These are phyloP conservation scores for Tritrichomonas musculus DNA, from an alignment of 208 protist species.

Conservation along the genomic window DNA sequence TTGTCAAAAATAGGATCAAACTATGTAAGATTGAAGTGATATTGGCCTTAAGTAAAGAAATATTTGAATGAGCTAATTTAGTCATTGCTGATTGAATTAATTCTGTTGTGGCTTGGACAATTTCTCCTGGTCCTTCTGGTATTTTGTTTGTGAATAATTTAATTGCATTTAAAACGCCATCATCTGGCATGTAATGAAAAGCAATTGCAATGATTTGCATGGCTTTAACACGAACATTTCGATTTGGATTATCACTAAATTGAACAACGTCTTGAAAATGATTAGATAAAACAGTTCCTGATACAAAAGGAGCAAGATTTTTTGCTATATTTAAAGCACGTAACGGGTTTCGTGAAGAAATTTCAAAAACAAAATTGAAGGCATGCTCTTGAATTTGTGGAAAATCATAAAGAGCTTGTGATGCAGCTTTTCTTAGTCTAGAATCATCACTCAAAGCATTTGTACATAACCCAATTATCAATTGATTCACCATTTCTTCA, in stretches of 20 bases:
- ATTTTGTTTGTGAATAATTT: background rate
- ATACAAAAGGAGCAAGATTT: background rate
- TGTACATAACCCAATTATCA: background rate
- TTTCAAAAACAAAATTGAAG: background rate
- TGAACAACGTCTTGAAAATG: background rate
- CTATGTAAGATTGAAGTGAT: background rate
- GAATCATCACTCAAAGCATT: background rate
- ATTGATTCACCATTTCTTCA: background rate
- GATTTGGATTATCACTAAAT: background rate
- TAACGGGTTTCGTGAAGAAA: background rate
- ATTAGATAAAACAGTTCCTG: background rate
- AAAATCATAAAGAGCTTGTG: background rate
- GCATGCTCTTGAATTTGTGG: background rate
- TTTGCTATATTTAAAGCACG: background rate
- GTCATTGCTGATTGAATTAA: background rate
- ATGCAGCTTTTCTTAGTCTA: background rate
- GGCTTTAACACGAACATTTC: background rate
- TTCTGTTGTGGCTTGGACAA: background rate
- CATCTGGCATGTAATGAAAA: background rate
- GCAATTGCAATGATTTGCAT: background rate
- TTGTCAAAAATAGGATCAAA: background rate
- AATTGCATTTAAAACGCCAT: background rate
- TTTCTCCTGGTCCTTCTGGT: conserved; percentile 2
- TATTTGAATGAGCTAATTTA: background rate
- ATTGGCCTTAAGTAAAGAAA: background rate